A percentile compares a stretch with the other conserved stretches of the same genome.
These are phyloP conservation scores for Hypoxylon sp. DNA, from an alignment of 2,329 filamentous ascomycete species.

Conservation along the genomic window DNA sequence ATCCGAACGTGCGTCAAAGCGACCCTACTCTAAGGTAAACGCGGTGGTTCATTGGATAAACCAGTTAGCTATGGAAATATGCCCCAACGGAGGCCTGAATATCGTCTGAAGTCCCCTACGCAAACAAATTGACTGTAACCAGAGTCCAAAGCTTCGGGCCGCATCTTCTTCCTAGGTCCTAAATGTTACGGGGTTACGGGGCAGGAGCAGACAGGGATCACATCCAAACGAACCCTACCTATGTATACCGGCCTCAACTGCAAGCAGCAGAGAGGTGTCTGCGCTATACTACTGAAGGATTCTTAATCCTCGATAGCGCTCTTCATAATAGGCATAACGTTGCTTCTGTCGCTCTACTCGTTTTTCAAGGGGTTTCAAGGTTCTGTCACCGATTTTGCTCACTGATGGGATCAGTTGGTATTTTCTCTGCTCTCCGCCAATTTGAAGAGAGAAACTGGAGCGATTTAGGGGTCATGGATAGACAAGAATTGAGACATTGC, in stretches of 20 bases:
- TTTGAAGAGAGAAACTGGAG: neutral
- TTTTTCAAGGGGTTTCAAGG: neutral
- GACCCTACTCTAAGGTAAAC: constrained; percentile 3
- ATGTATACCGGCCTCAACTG: neutral
- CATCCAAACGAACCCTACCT: neutral
- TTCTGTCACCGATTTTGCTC: neutral
- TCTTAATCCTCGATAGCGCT: constrained; percentile 4
- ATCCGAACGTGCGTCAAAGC: constrained; percentile 19
- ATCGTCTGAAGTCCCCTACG: constrained; percentile 4
- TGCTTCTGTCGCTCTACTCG: neutral
- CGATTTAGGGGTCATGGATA: neutral
- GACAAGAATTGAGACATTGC: neutral
- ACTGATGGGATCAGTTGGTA: neutral
- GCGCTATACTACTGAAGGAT: constrained; percentile 17
- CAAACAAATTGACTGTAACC: neutral
- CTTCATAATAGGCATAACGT: neutral
- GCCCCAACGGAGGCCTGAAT: neutral
- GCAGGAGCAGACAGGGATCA: neutral
- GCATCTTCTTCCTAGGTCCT: constrained; percentile 1
- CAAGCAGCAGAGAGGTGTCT: neutral
- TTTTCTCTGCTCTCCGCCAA: neutral
- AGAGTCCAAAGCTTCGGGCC: constrained; percentile 21
- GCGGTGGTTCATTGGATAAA: constrained; percentile 4
- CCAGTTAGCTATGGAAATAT: neutral
- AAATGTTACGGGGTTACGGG: constrained; percentile 5